These are phyloP conservation scores for Cryptococcus sp. DNA, from an alignment of 1,284 basidiomycete genomes.

Conservation along the genomic window DNA sequence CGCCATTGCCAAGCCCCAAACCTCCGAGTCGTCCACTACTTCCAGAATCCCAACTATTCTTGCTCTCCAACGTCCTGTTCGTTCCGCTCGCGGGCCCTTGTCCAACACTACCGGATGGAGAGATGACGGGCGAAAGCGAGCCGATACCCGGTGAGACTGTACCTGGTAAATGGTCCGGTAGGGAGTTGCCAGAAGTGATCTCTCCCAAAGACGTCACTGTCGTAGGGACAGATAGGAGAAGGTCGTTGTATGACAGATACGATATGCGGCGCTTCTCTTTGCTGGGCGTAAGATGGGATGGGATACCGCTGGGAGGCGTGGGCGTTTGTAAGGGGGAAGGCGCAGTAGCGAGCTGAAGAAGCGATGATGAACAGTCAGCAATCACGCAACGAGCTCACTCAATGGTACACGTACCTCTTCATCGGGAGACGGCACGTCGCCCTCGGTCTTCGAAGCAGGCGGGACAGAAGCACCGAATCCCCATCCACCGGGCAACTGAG, in stretches of 20 bases:
- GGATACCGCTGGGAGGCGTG: slow-evolving; percentile 45
- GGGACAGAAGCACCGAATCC: slow-evolving; percentile 21
- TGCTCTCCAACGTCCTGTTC: background rate
- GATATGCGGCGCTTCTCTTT: slow-evolving; percentile 64
- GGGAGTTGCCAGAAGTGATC: slow-evolving; percentile 61
- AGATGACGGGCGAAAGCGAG: slow-evolving; percentile 56
- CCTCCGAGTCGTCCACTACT: slow-evolving; percentile 10
- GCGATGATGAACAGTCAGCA: background rate
- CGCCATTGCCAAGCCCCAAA: slow-evolving; percentile 21
- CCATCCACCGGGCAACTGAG: slow-evolving; percentile 48
- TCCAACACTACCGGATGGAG: background rate
- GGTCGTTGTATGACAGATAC: slow-evolving; percentile 81
- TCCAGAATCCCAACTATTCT: slow-evolving; percentile 6
- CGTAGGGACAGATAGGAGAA: slow-evolving; percentile 72
- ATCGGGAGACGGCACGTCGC: background rate
- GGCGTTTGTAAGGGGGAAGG: slow-evolving; percentile 5
- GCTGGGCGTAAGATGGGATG: slow-evolving; percentile 60
- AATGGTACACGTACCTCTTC: slow-evolving; percentile 22
- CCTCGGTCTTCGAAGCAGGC: slow-evolving; percentile 3
- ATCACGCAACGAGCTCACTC: background rate
- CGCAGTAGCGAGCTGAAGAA: background rate
- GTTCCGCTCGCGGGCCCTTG: background rate
- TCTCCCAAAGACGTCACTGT: slow-evolving; percentile 69
- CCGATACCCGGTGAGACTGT: slow-evolving; percentile 43
- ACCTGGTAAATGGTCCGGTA: slow-evolving; percentile 52